Conservation (phyloP, 495 filamentous ascomycete genomes). For the Podospora sp. region DNA sequence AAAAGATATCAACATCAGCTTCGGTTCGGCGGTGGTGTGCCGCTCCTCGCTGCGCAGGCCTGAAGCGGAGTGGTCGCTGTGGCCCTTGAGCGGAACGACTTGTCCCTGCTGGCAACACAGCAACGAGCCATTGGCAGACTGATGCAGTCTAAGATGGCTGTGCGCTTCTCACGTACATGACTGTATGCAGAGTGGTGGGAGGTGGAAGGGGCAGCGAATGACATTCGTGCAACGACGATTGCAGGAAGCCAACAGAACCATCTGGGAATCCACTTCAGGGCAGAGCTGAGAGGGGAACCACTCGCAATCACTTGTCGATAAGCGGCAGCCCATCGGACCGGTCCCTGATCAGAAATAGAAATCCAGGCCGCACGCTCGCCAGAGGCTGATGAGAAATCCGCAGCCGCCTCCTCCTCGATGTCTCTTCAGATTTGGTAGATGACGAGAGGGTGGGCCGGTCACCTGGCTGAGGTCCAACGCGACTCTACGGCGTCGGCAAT, state of each 20-base stretch:
- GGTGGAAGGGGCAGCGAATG: constrained; percentile 6
- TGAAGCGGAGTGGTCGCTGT: not conserved
- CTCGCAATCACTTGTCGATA: not conserved
- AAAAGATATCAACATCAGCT: not conserved
- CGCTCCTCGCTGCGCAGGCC: not conserved
- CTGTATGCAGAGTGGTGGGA: not conserved
- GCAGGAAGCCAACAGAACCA: constrained; percentile 5
- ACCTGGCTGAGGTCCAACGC: not conserved
- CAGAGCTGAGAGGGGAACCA: not conserved
- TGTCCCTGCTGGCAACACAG: not conserved
- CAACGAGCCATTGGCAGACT: not conserved
- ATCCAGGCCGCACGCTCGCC: not conserved
- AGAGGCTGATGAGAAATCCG: not conserved
- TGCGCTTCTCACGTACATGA: not conserved
- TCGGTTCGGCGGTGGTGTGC: not conserved
- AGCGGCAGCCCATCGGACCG: not conserved
- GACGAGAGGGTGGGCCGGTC: not conserved
- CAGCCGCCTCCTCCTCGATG: not conserved
- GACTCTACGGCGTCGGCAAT: not conserved
- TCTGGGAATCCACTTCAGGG: not conserved
- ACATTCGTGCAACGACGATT: not conserved
- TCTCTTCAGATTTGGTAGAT: not conserved
- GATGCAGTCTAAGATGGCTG: not conserved
- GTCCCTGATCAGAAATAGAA: not conserved
- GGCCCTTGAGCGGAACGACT: not conserved